Percentiles rank a stretch among this genome's conserved stretches.
phyloP scores from a whole-genome alignment of 2,329 filamentous ascomycete species.

The Onygenales sp. region DNA sequence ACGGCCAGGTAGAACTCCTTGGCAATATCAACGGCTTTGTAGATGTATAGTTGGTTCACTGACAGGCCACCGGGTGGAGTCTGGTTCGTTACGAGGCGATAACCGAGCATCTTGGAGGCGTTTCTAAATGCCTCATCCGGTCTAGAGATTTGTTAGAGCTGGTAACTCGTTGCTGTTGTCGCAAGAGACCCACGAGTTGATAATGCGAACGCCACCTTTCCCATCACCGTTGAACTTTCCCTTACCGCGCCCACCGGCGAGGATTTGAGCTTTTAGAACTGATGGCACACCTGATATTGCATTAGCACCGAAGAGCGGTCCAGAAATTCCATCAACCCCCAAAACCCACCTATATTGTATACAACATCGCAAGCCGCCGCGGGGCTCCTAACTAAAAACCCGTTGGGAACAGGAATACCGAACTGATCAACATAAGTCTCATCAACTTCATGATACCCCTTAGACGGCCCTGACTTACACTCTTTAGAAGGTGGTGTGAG shows the following conservation, averaged over 20 bases:
- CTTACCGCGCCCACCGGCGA: conserved; percentile 23
- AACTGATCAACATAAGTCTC: neutral
- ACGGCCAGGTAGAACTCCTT: conserved; percentile 35
- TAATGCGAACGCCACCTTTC: conserved; percentile 21
- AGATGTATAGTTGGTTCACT: conserved; percentile 28
- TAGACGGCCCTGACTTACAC: conserved; percentile 9
- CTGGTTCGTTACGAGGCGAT: conserved; percentile 21
- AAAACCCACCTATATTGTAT: neutral
- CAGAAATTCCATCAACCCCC: neutral
- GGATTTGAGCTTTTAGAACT: conserved; percentile 23
- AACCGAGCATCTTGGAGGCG: conserved; percentile 21
- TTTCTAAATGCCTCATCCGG: conserved; percentile 18
- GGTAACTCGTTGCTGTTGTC: neutral
- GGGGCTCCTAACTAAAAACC: neutral
- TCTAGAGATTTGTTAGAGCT: conserved; percentile 5
- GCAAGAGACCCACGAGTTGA: conserved; percentile 12
- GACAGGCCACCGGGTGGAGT: conserved; percentile 17
- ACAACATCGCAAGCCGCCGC: neutral
- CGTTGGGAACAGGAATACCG: neutral
- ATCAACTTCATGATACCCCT: neutral
- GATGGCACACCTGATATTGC: conserved; percentile 18
- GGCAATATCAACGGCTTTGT: conserved; percentile 21
- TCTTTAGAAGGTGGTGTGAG: conserved; percentile 17
- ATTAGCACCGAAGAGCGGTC: neutral
- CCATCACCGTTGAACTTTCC: conserved; percentile 20